Base-by-base conservation (phyloP, 768 basidiomycete species). In the Tulasnella sp. region DNA sequence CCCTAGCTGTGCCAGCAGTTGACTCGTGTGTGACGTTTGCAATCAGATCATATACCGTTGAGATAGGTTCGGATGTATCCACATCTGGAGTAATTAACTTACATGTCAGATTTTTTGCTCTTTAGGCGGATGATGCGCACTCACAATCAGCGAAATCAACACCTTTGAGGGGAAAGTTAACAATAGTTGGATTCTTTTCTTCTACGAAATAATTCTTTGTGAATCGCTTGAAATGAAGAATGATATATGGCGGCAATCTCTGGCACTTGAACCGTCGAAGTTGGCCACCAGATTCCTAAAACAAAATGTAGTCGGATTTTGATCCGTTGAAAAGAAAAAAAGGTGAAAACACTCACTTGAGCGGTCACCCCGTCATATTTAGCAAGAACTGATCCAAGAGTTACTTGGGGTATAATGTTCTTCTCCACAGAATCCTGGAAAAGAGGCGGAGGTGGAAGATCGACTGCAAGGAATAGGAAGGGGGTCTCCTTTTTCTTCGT, bases 371-470 rank as follows among this genome's bases (percentile, higher is more conserved):
- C 95, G 65, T 98, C 89, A 66, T 91, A 99, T 66, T 99, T 99
- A 16, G 83, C 75, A 20, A 98, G 72, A 25, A 98, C 81, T 9
- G 81, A 79, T 53, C 90, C 79, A 52, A 99, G 80, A 40, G 83
- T 83, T 55, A 95, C 88, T 73, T 99, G 95, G 28, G 95, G 95
- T 57, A 98, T 95, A 64, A 99, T 98, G 64, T 98, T 96, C 69
- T 95, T 95, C 70, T 95, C 91, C 40, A 93, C 76, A 3, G 85
- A 69, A 62, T 96, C 92, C 67, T 96, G 93, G 67, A 98, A 99
- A 33, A 99, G 69, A 13, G 93, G 95, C n/a, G 91, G 91, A 0
- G 95, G 86, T 15, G 95, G 95, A 22, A 98, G 75, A 68, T 99
- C 95, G 25, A 98, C 79, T 1, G 93, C 87, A 34, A 99, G 76